Percentiles rank a stretch among this genome's conserved stretches.
phyloP scores from a whole-genome alignment of 768 basidiomycete genomes.

The Boletus rubroflammeus region DNA sequence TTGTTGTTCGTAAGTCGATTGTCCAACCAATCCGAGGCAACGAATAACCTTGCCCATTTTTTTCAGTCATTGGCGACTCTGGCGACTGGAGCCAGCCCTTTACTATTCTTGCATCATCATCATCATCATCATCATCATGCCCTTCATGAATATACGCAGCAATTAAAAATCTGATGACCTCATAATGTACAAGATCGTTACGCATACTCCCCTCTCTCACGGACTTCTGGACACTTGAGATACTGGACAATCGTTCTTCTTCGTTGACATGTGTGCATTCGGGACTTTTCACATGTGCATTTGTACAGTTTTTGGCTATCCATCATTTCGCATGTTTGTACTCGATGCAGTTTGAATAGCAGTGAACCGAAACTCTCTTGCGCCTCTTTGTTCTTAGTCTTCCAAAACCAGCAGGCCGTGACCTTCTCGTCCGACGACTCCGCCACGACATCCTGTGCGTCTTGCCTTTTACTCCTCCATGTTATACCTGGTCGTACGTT shows the following conservation, averaged over 20 bases:
- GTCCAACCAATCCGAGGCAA: neutral
- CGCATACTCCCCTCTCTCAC: neutral
- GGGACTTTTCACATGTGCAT: neutral
- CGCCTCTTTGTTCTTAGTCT: too few relatives aligned
- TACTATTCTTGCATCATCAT: constrained; percentile 32
- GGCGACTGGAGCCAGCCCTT: constrained; percentile 47
- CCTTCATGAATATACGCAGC: neutral
- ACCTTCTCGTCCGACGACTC: neutral
- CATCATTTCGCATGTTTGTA: constrained; percentile 9
- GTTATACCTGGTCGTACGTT: constrained; percentile 13
- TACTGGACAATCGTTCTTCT: constrained; percentile 5
- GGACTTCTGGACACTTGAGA: constrained; percentile 16
- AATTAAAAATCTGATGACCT: constrained; percentile 12
- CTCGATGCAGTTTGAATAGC: constrained; percentile 1
- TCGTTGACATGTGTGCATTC: neutral
- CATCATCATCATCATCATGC: constrained; percentile 22
- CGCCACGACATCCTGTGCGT: neutral
- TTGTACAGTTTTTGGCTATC: constrained; percentile 2
- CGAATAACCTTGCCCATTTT: neutral
- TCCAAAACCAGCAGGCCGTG: too few relatives aligned
- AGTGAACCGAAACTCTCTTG: neutral
- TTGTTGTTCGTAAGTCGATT: constrained; percentile 41
- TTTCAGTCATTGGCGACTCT: constrained; percentile 51
- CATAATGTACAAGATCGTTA: constrained; percentile 6
- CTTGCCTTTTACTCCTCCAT: neutral